phyloP scores from a whole-genome alignment of 257 asterid species.

The Fraxinus cuspidata region DNA sequence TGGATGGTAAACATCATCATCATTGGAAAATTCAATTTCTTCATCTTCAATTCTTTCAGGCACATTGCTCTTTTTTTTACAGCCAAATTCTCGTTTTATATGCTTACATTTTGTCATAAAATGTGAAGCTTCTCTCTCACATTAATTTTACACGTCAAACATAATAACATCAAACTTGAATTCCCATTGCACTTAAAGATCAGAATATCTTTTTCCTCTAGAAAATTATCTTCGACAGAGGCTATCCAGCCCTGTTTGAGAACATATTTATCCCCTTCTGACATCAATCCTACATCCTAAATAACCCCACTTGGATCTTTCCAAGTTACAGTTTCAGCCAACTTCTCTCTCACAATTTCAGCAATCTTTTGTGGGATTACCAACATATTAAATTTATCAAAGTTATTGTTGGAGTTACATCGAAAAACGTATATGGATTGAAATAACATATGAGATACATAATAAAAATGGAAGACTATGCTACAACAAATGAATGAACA shows the following conservation, averaged over 20 bases:
- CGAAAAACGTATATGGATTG: background rate
- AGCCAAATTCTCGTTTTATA: no score
- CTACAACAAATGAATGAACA: no score
- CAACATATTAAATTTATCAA: slow-evolving; percentile 21
- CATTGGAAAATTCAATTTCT: no score
- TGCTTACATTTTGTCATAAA: no score
- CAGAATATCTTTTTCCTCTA: slow-evolving; percentile 45
- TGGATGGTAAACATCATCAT: no score
- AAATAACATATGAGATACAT: no score
- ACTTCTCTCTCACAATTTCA: slow-evolving; percentile 28
- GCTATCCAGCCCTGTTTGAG: slow-evolving; percentile 45
- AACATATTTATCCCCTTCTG: slow-evolving; percentile 34
- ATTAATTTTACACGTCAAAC: no score
- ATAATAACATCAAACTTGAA: no score
- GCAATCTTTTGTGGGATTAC: slow-evolving; percentile 38
- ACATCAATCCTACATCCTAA: slow-evolving; percentile 43
- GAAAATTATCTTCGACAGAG: slow-evolving; percentile 47
- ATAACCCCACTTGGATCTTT: slow-evolving; percentile 54
- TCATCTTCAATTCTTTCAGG: no score
- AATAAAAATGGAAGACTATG: background rate
- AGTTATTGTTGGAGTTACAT: background rate
- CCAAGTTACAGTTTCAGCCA: slow-evolving; percentile 30
- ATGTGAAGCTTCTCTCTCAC: no score
- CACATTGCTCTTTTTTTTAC: no score
- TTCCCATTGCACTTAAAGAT: slow-evolving; percentile 37